phyloP scores from a whole-genome alignment of 2,329 filamentous ascomycete species.

The Karstenula rhodostoma region DNA sequence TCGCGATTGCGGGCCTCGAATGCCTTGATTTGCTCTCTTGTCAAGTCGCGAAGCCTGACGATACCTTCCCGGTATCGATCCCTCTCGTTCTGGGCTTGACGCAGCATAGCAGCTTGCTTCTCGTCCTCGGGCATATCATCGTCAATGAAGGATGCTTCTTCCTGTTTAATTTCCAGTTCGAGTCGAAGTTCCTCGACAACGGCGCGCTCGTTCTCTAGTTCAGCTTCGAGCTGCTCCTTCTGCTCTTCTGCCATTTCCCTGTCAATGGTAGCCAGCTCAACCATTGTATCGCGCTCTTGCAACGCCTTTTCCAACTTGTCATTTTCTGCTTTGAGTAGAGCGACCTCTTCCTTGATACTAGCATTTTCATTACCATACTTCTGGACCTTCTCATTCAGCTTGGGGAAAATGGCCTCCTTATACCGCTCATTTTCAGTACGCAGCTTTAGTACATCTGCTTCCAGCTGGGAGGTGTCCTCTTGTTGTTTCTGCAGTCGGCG shows the following conservation, averaged over 20 bases:
- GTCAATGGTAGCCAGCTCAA: conserved; percentile 89
- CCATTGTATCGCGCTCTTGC: conserved; percentile 81
- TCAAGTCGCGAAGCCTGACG: conserved; percentile 83
- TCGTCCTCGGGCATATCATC: conserved; percentile 90
- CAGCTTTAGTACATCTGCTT: conserved; percentile 84
- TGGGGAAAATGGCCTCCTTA: conserved; percentile 80
- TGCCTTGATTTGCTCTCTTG: conserved; percentile 83
- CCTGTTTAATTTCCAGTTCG: conserved; percentile 84
- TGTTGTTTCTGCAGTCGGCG: conserved; percentile 84
- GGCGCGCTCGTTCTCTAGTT: conserved; percentile 76
- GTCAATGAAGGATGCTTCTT: conserved; percentile 85
- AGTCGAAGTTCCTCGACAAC: conserved; percentile 85
- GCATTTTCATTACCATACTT: conserved; percentile 81
- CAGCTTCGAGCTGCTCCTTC: conserved; percentile 80
- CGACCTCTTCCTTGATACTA: conserved; percentile 79
- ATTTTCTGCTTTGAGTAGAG: conserved; percentile 68
- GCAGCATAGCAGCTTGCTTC: conserved; percentile 83
- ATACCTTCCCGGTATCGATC: conserved; percentile 87
- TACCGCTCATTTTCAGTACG: conserved; percentile 79
- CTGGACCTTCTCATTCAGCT: conserved; percentile 87
- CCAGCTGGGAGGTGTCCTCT: conserved; percentile 28
- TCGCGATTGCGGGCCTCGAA: conserved; percentile 63
- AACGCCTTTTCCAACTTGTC: conserved; percentile 67
- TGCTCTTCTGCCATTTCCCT: conserved; percentile 97
- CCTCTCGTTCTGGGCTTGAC: conserved; percentile 91